Evolutionary conservation across 257 asterid species (phyloP).

Genomic region (Striga asiatica): DNA sequence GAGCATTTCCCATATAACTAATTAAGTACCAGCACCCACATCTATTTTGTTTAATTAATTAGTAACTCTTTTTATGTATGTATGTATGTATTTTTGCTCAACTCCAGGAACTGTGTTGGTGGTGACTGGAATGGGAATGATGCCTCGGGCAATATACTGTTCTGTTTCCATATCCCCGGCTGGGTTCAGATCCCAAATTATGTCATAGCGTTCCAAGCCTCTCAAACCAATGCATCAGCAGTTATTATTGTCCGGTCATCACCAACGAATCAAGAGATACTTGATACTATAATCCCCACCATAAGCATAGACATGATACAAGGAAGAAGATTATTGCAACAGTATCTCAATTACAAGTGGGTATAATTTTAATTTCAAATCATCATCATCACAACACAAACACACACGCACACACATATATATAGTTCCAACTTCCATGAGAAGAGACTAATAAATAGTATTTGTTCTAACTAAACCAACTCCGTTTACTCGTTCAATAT

Average conservation of each 20-base stretch:
- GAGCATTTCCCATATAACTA: too few species aligned
- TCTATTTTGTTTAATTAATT: too few species aligned
- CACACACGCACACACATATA: too few species aligned
- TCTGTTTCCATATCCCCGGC: slow-evolving; percentile 36
- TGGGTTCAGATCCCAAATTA: slow-evolving; percentile 9
- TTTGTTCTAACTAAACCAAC: neutral
- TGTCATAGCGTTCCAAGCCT: slow-evolving; percentile 28
- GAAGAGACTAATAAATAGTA: too few species aligned
- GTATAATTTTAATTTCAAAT: too few species aligned
- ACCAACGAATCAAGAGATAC: slow-evolving; percentile 27
- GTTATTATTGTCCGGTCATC: slow-evolving; percentile 50
- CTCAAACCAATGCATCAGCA: slow-evolving; percentile 27
- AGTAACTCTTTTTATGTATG: neutral
- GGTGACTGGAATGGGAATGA: slow-evolving; percentile 15
- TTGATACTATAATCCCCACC: slow-evolving; percentile 33
- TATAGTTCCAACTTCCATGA: too few species aligned
- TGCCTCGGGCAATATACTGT: slow-evolving; percentile 27
- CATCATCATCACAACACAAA: too few species aligned
- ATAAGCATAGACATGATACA: slow-evolving; percentile 37
- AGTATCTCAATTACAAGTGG: slow-evolving; percentile 21
- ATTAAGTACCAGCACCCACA: too few species aligned
- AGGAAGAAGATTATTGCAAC: slow-evolving; percentile 34
- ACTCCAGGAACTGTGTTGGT: slow-evolving; percentile 24
- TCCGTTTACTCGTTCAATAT: neutral
- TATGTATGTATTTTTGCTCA: too few species aligned